These are phyloP conservation scores for Trametes cinnabarina DNA, from an alignment of 768 basidiomycete species.

Conservation along the genomic window DNA sequence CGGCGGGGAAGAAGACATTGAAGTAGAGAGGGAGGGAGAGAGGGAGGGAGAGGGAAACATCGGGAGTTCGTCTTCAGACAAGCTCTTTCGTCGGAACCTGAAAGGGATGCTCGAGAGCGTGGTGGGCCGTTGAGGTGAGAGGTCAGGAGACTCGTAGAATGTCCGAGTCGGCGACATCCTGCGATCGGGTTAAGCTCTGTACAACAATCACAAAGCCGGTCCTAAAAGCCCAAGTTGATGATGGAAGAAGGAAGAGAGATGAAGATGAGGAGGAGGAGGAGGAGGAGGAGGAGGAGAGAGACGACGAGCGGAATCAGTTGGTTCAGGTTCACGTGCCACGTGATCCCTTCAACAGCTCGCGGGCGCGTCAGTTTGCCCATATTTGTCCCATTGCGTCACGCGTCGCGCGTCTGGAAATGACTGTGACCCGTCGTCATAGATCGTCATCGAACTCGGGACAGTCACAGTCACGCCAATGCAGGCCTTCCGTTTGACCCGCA, in stretches of 20 bases:
- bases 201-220: too few species aligned
- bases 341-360: conserved; percentile 15
- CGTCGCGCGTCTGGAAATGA: conserved; percentile 13
- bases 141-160: not conserved
- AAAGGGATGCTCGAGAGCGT: conserved; percentile 15
- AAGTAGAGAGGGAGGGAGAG: conserved; percentile 9
- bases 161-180: conserved; percentile 8
- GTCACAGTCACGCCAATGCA: not conserved
- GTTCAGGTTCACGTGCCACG: not conserved
- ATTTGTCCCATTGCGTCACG: conserved; percentile 16
- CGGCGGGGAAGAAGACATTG: conserved; percentile 11
- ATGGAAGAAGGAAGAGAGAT: too few species aligned
- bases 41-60: conserved; percentile 8
- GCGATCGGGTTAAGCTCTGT: too few species aligned
- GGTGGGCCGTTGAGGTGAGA: conserved; percentile 3
- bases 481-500: not conserved
- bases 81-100: conserved; percentile 21
- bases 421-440: conserved; percentile 2
- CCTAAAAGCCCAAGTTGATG: too few species aligned
- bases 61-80: conserved; percentile 11
- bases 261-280: conserved; percentile 1
- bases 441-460: not conserved
- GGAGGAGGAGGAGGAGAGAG: not conserved
- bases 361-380: conserved; percentile 18
- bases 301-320: not conserved